Base-by-base conservation (phyloP, 2,329 filamentous ascomycete genomes). In the Claviceps cyperi region DNA sequence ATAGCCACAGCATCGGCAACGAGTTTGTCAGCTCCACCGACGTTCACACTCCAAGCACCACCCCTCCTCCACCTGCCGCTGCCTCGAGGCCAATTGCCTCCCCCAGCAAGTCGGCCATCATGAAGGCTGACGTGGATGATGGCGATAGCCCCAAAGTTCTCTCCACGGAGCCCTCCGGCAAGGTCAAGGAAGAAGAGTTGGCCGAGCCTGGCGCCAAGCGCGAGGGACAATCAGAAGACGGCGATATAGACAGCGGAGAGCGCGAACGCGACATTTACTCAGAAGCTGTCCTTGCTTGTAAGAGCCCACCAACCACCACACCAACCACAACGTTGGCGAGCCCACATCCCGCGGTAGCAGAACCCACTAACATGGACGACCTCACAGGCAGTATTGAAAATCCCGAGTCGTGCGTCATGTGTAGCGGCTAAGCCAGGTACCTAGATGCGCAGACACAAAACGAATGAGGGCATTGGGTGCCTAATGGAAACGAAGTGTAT, bases 221-320 rank as follows among this genome's bases (percentile, higher is more conserved):
- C 46, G 49, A 43, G 28, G 59, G 63, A 19, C 84, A 91, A 66
- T 76, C 78, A 2, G 88, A 94, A 63, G 89, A 94, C 59, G 76
- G 76, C 44, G 77, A 84, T 51, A 75, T 79, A 22, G 79, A 84
- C 55, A 88, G 77, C 61, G 78, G 83, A 56, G 81, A 84, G 57
- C 79, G 86, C 11, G 90, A 96, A 66, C 80, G 80, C 47, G 91
- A 98, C 64, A 98, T 98, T 59, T 98, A 95, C 68, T 91, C 91
- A 0, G 86, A 97, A 59, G 87, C 90, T 52, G 90, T 86, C 15
- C 73, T 98, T 64, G 80, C 83, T 60, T 98, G 92, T 83, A 73
- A 81, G 81, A 43, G 38, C 46, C 19, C 24, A 13, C 7, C 8
- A 15, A 21, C 8, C 39, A 32, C 9, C 28, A 32, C 9, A 32